Evolutionary conservation across 768 basidiomycete species (phyloP), one percentile per base, ranked within the genome.

Genomic region (Collybia nuda): DNA sequence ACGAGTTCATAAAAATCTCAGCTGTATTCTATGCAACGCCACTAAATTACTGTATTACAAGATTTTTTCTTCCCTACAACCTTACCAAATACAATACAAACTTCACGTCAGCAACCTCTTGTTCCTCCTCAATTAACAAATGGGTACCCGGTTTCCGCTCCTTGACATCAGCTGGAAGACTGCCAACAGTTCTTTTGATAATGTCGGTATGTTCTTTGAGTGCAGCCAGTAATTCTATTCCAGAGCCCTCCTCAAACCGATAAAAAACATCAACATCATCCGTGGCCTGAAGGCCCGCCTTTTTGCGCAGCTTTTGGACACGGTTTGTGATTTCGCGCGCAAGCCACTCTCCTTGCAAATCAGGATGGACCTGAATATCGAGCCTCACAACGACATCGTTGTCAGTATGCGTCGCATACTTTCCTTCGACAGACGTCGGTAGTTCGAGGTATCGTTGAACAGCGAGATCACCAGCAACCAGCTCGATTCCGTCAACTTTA

Each of bases 361-460:
- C 93, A 0, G 88, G 79, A 60, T 97, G 90, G 40, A 88, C 79
- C 65, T 88, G 84, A 48, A 93, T 83, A 68, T 99, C 97, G 36
- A 99, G 83, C 41, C 96, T 79, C 54, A 98, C 81, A 43, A 97
- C 95, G 45, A 98, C 94, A 58, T 98, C 94, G 61, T 88, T 90
- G 70, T 98, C 92, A 18, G 93, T 93, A 55, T 94, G 86, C 23
- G 89, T 92, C 37, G 85, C 84, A 57, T 82, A 88, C 56, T 86
- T 84, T 41, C 77, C 80, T 60, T 84, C 79, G 9, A 74, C 71
- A 2, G 73, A 67, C 1, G 84, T 55, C 1, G 84, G 87, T 0
- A 91, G 73, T 60, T 96, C 93, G 55, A 98, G 86, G 68, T 90
- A 96, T 2, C 96, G 87, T 55, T 91, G 88, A 17, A 98, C 90